Evolutionary conservation across 805 yeast genomes (phyloP), one percentile per base, ranked within the genome.

Genomic region (Yamadazyma laniorum): DNA sequence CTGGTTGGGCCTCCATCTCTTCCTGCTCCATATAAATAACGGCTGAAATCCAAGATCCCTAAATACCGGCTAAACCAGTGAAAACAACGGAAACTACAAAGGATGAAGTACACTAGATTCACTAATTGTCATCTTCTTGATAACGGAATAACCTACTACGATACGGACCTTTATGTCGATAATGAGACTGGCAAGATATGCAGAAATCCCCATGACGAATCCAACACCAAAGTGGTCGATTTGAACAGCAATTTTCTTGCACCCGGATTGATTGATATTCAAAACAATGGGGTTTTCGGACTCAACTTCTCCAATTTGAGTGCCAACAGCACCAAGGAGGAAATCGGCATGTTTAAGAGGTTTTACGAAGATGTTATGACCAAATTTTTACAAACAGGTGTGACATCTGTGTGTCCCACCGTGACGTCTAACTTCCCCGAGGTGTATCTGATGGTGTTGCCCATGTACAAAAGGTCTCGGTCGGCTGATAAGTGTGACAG

Each of bases 201-300:
- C 18, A 15, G 25, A 9, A 27, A 38, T 8, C 47, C 47, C 6
- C 19, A 30, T 18, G 42, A 37, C 29, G 27, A 32, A 2, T 25
- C 18, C 5, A 32, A 39, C 18, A 42, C 44, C 8, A 55, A 53
- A 29, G 54, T 53, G 3, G 52, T 77, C 11, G 79, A 77, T 45
- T 55, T 77, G 34, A 45, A 66, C n/a, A 80, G 78, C 4, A 48
- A 55, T 14, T 61, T 73, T 21, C 44, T 77, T 23, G 69, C 79
- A 0, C 81, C 82, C 0, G 82, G 82, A 1, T 75, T 69, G 50
- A 56, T 77, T 9, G 82, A 77, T 50, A 67, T 74, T 44, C 82
- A 77, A 53, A 73, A 75, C 43, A 77, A 77, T 45, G 82, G 82
- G 8, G 67, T 77, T 39, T 77, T 67, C 43, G 82, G 82, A 3